Base-by-base conservation (phyloP, 148 eudicot genomes). In the Nepenthes gracilis region DNA sequence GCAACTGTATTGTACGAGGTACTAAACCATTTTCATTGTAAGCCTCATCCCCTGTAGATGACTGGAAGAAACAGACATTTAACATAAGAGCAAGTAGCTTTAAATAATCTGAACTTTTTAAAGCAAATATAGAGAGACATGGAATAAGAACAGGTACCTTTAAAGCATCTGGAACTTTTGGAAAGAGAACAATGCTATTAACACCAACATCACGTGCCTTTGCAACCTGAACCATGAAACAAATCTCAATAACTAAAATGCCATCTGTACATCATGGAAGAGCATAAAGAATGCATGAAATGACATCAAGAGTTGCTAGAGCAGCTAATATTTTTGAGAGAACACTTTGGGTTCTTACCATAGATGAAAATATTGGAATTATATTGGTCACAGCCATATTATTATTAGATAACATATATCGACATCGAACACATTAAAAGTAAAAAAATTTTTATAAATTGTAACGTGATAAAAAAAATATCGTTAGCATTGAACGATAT, bases 191-290 rank as follows among this genome's bases (percentile, higher is more conserved):
- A 51, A 93, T 64, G 61, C 80, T 82, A 75, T 93, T 93, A 14
- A 93, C 96, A 23, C 98, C 97, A 65, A 88, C 96, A 78, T 82
- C 96, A 52, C 90, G 82, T 35, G 97, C 97, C 83, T 84, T 83
- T 33, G 90, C 69, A 36, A 92, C 97, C 98, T 93, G 70, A 61
- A 64, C n/a, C 43, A 40, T 47, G 47, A 37, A 2, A 10, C 23
- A 34, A 43, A 37, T 8, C n/a, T 38, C n/a, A 43, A 15, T 4
- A 58, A 7, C 32, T 49, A 2, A 49, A 49, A 43, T 36, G 61
- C 33, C 33, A 58, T 12, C 61, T 36, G 14, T 43, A 35, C 59
- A 36, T 35, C 15, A 23, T 23, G 23, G 23, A 23, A 23, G 23
- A 23, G 23, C 23, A 23, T 23, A 23, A 23, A 23, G 33, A 33